Evolutionary conservation across 208 protist species (phyloP).

Genomic region (Trypanosomatidae sp.): DNA sequence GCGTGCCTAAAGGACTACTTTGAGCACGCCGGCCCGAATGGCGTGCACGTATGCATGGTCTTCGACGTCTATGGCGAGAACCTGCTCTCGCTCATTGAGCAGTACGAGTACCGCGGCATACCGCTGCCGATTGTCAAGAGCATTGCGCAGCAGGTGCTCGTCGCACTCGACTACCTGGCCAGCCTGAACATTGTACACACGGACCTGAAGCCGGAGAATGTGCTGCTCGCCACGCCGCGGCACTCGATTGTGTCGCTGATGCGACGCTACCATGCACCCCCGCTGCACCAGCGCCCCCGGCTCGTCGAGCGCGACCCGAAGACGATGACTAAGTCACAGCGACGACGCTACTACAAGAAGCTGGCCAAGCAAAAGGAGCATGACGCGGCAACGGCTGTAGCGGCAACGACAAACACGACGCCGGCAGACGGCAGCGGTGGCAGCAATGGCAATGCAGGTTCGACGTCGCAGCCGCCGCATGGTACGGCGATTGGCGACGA

Average conservation of each 20-base stretch:
- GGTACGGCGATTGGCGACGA: slow-evolving; percentile 6
- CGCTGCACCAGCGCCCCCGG: slow-evolving; percentile 51
- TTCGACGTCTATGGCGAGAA: slow-evolving; percentile 96
- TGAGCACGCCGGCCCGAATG: slow-evolving; percentile 78
- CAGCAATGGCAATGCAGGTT: no score
- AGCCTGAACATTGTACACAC: slow-evolving; percentile 94
- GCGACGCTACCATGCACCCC: slow-evolving; percentile 62
- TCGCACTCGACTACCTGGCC: slow-evolving; percentile 92
- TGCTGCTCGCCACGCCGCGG: slow-evolving; percentile 79
- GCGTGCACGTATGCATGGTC: slow-evolving; percentile 93
- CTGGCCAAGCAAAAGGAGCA: slow-evolving; percentile 41
- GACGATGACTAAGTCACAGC: slow-evolving; percentile 89
- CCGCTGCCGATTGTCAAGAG: slow-evolving; percentile 90
- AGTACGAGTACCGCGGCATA: slow-evolving; percentile 92
- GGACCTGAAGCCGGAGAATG: slow-evolving; percentile 96
- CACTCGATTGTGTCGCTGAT: slow-evolving; percentile 80
- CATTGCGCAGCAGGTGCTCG: slow-evolving; percentile 84
- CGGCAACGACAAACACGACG: no score
- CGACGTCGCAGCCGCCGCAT: no score
- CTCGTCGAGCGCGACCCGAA: slow-evolving; percentile 74
- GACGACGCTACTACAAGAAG: slow-evolving; percentile 86
- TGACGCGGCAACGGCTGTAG: no score
- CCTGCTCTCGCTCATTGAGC: slow-evolving; percentile 92
- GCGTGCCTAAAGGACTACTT: slow-evolving; percentile 84
- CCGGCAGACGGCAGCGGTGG: no score